phyloP scores from a whole-genome alignment of 495 filamentous ascomycete genomes.

The Neurospora sp. region DNA sequence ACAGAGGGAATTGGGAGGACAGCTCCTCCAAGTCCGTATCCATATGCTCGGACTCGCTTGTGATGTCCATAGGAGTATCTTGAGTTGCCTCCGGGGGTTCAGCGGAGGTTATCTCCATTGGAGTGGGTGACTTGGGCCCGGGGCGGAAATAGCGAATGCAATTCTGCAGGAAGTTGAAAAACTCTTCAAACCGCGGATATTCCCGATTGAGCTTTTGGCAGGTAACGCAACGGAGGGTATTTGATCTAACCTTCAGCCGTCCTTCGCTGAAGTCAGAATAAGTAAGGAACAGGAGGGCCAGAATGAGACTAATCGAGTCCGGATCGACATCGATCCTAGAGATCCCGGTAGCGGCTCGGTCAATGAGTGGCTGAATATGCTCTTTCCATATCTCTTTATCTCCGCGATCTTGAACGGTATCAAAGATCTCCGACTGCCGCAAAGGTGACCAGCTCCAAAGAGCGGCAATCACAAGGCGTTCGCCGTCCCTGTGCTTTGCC shows the following conservation, averaged over 20 bases:
- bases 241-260: background rate
- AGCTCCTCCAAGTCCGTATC: slow-evolving; percentile 2
- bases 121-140: slow-evolving; percentile 3
- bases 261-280: slow-evolving; percentile 6
- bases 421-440: background rate
- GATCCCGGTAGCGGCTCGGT: background rate
- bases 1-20: slow-evolving; percentile 2
- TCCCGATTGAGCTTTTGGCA: background rate
- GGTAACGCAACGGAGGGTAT: background rate
- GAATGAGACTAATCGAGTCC: background rate
- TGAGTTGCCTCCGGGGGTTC: background rate
- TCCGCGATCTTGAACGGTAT: background rate
- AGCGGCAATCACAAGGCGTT: slow-evolving; percentile 17
- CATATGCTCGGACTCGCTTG: slow-evolving; percentile 2
- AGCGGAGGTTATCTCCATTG: background rate
- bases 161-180: slow-evolving; percentile 8
- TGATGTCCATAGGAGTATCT: background rate
- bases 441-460: slow-evolving; percentile 7
- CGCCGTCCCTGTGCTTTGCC: slow-evolving; percentile 8
- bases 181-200: slow-evolving; percentile 1
- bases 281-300: slow-evolving; percentile 16
- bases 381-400: slow-evolving; percentile 12
- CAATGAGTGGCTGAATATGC: slow-evolving; percentile 7
- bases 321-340: background rate
- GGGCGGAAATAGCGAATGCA: slow-evolving; percentile 7